A percentile compares a stretch with the other conserved stretches of the same genome.
These are phyloP conservation scores for Babesia ovata DNA, from an alignment of 169 alveolate species.

Conservation along the genomic window DNA sequence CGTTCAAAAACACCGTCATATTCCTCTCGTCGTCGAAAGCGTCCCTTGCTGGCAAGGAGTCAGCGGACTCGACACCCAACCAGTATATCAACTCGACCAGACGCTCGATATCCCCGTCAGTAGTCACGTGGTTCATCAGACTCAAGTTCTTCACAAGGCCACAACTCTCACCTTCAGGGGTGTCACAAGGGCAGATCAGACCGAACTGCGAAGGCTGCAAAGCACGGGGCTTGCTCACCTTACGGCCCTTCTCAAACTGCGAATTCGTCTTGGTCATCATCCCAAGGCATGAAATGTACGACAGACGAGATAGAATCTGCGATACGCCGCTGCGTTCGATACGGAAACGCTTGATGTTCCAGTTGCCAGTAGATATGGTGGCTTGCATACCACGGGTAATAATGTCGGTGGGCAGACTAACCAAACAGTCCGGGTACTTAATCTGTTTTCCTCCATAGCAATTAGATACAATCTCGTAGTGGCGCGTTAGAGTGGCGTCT, in stretches of 20 bases:
- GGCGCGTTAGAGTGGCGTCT: constrained; percentile 80
- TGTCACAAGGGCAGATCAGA: constrained; percentile 99
- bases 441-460: constrained; percentile 52
- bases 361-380: constrained; percentile 97
- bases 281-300: constrained; percentile 92
- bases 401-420: constrained; percentile 89
- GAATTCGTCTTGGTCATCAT: constrained; percentile 90
- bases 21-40: constrained; percentile 69
- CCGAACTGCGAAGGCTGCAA: constrained; percentile 99
- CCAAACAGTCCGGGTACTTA: constrained; percentile 87
- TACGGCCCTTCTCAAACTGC: constrained; percentile 90
- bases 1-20: constrained; percentile 91
- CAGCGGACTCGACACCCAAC: constrained; percentile 81
- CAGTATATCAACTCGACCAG: constrained; percentile 71
- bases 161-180: constrained; percentile 99
- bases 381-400: constrained; percentile 95
- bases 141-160: constrained; percentile 98
- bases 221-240: constrained; percentile 98
- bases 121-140: constrained; percentile 97
- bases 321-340: constrained; percentile 98
- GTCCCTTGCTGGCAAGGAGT: constrained; percentile 72
- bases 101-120: constrained; percentile 88
- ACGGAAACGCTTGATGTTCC: constrained; percentile 97
- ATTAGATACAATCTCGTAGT: constrained; percentile 75
- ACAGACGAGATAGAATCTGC: constrained; percentile 93